These are phyloP conservation scores for Scedosporium boydii DNA, from an alignment of 2,329 filamentous ascomycete species.

Conservation along the genomic window DNA sequence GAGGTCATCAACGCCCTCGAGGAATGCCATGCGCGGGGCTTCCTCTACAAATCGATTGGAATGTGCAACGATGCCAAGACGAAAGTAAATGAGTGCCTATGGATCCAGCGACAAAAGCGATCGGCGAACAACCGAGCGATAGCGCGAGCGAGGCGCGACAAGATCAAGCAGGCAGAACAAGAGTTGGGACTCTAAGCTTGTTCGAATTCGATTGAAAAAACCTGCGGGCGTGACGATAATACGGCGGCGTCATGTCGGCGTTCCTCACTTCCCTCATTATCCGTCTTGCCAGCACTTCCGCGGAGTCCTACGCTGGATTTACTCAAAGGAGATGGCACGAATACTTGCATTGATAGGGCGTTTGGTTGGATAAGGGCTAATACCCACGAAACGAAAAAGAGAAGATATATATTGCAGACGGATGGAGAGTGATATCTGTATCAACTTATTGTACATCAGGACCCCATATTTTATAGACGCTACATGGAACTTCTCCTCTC, in stretches of 20 bases:
- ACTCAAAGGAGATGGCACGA: background rate
- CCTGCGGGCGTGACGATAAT: background rate
- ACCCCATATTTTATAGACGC: background rate
- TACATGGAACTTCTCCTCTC: conserved; percentile 1
- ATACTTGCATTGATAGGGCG: background rate
- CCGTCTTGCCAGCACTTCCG: background rate
- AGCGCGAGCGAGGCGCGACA: conserved; percentile 59
- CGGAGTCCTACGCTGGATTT: background rate
- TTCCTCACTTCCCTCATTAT: background rate
- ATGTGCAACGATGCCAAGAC: conserved; percentile 84
- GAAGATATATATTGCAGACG: conserved; percentile 7
- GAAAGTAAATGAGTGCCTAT: conserved; percentile 75
- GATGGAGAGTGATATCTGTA: background rate
- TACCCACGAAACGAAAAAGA: conserved; percentile 1
- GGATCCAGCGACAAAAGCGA: conserved; percentile 67
- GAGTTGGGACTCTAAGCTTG: conserved; percentile 26
- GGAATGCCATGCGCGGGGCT: conserved; percentile 87
- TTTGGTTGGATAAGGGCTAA: conserved; percentile 1
- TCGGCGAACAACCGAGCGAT: conserved; percentile 64
- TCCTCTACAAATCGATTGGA: conserved; percentile 82
- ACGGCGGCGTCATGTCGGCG: background rate
- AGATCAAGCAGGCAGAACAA: conserved; percentile 65
- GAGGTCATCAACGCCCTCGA: conserved; percentile 90
- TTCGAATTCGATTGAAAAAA: background rate
- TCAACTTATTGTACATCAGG: conserved; percentile 8